Conservation (phyloP, 257 asterid species). For the Solanum medicagineum region DNA sequence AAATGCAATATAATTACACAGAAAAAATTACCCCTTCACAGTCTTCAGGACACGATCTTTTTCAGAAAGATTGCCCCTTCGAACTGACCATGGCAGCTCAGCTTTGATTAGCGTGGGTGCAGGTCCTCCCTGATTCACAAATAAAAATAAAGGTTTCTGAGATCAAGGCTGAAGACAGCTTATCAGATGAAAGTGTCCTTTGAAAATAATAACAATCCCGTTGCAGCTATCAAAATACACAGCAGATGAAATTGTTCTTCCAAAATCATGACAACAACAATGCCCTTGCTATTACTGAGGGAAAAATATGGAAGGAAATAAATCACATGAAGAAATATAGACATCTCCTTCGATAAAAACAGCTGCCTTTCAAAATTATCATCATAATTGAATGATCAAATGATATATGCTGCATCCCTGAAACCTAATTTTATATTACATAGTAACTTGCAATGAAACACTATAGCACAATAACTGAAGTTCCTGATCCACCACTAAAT, state of each 20-base stretch:
- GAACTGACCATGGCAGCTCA: constrained; percentile 89
- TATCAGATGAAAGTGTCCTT: not conserved
- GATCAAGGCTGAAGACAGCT: not conserved
- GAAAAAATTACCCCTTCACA: constrained; percentile 66
- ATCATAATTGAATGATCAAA: not conserved
- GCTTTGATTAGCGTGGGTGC: constrained; percentile 70
- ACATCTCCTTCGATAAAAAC: not conserved
- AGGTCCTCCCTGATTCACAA: constrained; percentile 39
- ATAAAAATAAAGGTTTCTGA: not conserved
- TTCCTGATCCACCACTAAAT: not conserved
- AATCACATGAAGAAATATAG: not conserved
- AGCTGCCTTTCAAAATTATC: not conserved
- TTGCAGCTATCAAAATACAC: not conserved
- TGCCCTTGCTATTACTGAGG: not conserved
- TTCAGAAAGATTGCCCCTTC: constrained; percentile 74
- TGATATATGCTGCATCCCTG: not conserved
- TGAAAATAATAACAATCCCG: not conserved
- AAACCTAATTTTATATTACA: not conserved
- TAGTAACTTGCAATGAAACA: not conserved
- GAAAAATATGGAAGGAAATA: not conserved
- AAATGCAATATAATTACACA: not conserved
- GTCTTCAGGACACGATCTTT: constrained; percentile 75
- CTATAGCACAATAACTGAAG: not conserved
- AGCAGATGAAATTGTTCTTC: not conserved
- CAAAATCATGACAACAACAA: not conserved